Evolutionary conservation across 1,284 basidiomycete species (phyloP).

Genomic region (Cutaneotrichosporon cavernicola): DNA sequence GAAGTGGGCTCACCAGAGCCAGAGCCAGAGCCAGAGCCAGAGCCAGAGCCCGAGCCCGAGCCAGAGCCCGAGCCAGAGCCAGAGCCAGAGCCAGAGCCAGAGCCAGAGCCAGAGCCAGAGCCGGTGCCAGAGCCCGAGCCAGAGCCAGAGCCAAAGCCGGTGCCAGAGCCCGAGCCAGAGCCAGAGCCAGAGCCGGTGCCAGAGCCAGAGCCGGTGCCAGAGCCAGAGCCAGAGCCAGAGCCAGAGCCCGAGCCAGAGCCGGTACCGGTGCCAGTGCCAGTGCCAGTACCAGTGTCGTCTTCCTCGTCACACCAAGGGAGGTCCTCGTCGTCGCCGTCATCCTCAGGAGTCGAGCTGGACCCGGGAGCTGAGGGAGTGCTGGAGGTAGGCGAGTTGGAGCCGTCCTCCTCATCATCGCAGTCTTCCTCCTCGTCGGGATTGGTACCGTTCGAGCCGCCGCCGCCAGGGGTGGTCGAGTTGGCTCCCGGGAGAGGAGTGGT

Average conservation of each 20-base stretch:
- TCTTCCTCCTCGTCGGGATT: not conserved
- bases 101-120: not conserved
- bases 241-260: not conserved
- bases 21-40: conserved; percentile 1
- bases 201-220: too few species aligned
- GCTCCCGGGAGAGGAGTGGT: conserved; percentile 54
- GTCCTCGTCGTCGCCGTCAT: conserved; percentile 20
- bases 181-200: not conserved
- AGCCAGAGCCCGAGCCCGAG: not conserved
- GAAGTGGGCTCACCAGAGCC: not conserved
- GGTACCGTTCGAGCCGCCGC: conserved; percentile 50
- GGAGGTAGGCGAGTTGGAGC: not conserved
- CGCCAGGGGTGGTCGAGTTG: conserved; percentile 48
- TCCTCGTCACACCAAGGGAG: conserved; percentile 25
- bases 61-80: too few species aligned
- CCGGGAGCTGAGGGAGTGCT: not conserved
- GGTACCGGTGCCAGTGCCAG: not conserved
- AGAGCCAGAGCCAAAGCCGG: not conserved
- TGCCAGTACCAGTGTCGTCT: not conserved
- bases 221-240: not conserved
- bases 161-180: not conserved
- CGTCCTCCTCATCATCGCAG: not conserved
- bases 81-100: conserved; percentile 29
- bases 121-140: not conserved
- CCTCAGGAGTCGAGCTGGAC: not conserved